These are phyloP conservation scores for Chrysoporthe austroafricana DNA, from an alignment of 2,329 filamentous ascomycete species.

Conservation along the genomic window DNA sequence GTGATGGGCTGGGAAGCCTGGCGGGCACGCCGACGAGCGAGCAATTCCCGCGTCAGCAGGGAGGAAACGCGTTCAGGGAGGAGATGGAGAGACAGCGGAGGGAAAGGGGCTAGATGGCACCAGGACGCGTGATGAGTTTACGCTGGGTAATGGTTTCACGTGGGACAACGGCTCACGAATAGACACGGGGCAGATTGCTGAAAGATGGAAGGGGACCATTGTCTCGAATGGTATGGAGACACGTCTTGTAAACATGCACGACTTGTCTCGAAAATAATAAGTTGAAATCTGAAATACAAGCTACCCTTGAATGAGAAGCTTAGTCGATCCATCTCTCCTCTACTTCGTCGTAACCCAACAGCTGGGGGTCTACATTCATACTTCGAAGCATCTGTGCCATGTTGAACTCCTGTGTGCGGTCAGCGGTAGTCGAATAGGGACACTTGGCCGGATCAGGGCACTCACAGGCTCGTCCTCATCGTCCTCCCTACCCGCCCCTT, in stretches of 20 bases:
- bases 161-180: neutral
- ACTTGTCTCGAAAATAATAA: neutral
- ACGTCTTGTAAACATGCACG: neutral
- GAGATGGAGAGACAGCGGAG: slow-evolving; percentile 53
- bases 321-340: slow-evolving; percentile 26
- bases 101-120: slow-evolving; percentile 36
- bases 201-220: neutral
- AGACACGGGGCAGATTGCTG: neutral
- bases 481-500: neutral
- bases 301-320: neutral
- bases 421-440: neutral
- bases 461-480: slow-evolving; percentile 18
- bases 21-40: slow-evolving; percentile 51
- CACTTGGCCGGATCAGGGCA: neutral
- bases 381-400: slow-evolving; percentile 26
- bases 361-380: slow-evolving; percentile 23
- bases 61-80: slow-evolving; percentile 52
- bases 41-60: slow-evolving; percentile 40
- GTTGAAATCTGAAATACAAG: neutral
- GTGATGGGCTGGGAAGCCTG: slow-evolving; percentile 54
- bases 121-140: slow-evolving; percentile 5
- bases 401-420: slow-evolving; percentile 22
- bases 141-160: neutral
- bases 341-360: slow-evolving; percentile 25
- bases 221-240: neutral